These are phyloP conservation scores for Pleurotus tuoliensis DNA, from an alignment of 768 basidiomycete species.

Conservation along the genomic window DNA sequence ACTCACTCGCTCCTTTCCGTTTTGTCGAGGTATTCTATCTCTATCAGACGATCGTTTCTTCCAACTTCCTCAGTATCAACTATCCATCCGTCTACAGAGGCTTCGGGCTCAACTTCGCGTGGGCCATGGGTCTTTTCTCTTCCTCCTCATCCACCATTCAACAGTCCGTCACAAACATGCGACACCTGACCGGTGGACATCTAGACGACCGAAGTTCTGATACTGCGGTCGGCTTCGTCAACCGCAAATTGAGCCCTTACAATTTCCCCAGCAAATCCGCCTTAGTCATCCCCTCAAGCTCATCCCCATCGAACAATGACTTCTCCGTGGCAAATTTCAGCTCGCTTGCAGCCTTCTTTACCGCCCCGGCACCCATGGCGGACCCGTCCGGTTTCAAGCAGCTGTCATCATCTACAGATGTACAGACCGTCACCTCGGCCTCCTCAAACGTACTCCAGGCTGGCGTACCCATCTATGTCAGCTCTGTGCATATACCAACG, in stretches of 20 bases:
- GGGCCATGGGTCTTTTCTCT: constrained; percentile 76
- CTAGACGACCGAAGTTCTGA: constrained; percentile 56
- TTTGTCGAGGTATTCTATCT: constrained; percentile 79
- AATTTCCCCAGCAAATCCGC: constrained; percentile 31
- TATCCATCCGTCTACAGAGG: constrained; percentile 82
- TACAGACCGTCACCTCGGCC: constrained; percentile 60
- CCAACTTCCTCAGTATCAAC: constrained; percentile 79
- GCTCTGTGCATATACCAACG: constrained; percentile 71
- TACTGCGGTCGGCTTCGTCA: constrained; percentile 70
- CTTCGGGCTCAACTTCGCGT: constrained; percentile 84
- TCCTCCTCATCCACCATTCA: constrained; percentile 61
- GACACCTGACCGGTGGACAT: constrained; percentile 76
- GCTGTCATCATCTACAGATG: constrained; percentile 31
- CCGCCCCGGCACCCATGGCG: neutral
- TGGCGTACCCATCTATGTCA: constrained; percentile 81
- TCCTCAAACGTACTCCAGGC: constrained; percentile 70
- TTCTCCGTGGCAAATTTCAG: neutral
- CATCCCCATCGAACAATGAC: neutral
- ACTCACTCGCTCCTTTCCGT: constrained; percentile 65
- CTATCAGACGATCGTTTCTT: constrained; percentile 80
- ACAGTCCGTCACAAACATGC: constrained; percentile 75
- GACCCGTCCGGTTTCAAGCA: constrained; percentile 4
- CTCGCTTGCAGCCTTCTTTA: neutral
- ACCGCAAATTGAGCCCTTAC: constrained; percentile 79
- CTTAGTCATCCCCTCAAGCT: neutral